Percentiles rank a stretch among this genome's conserved stretches.
Evolutionary conservation across 2,329 filamentous ascomycete species (phyloP).

Genomic region (Aspergillus oerlinghausenensis): DNA sequence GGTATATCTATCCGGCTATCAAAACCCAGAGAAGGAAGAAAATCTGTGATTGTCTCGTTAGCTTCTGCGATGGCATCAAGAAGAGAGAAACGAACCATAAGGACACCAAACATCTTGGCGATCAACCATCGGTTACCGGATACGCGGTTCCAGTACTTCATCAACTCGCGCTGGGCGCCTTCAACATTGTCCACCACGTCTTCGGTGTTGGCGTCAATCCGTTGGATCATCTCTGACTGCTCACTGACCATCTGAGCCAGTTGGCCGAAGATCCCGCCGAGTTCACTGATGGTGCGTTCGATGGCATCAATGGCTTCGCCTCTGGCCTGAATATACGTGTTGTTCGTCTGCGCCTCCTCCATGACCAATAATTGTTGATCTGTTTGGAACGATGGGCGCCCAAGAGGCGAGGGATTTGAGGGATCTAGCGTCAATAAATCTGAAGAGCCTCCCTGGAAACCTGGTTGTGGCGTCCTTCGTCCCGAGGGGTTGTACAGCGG

Average conservation of each 20-base stretch:
- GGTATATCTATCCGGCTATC: conserved; percentile 42
- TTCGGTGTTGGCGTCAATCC: conserved; percentile 95
- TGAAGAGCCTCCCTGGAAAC: conserved; percentile 43
- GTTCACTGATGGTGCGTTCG: conserved; percentile 87
- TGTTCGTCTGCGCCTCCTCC: conserved; percentile 83
- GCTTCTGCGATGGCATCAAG: not conserved
- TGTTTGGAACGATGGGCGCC: conserved; percentile 53
- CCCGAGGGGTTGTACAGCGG: conserved; percentile 80
- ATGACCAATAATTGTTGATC: conserved; percentile 88
- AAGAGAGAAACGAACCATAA: conserved; percentile 59
- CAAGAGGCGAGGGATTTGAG: conserved; percentile 45
- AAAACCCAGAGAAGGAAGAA: conserved; percentile 77
- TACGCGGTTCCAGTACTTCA: conserved; percentile 95
- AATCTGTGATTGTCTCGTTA: conserved; percentile 45
- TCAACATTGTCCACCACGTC: conserved; percentile 98
- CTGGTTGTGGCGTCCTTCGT: conserved; percentile 59
- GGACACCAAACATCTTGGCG: conserved; percentile 72
- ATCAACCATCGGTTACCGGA: conserved; percentile 94
- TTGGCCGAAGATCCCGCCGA: conserved; percentile 90
- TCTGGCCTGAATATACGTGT: conserved; percentile 86
- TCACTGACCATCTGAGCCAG: conserved; percentile 95
- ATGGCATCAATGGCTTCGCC: conserved; percentile 96
- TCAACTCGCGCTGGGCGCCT: conserved; percentile 85
- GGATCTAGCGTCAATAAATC: conserved; percentile 84
- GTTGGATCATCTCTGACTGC: conserved; percentile 95